A percentile compares a stretch with the other conserved stretches of the same genome.
Evolutionary conservation across 106 monocot genomes (phyloP).

Genomic region (Hemerocallis citrina): DNA sequence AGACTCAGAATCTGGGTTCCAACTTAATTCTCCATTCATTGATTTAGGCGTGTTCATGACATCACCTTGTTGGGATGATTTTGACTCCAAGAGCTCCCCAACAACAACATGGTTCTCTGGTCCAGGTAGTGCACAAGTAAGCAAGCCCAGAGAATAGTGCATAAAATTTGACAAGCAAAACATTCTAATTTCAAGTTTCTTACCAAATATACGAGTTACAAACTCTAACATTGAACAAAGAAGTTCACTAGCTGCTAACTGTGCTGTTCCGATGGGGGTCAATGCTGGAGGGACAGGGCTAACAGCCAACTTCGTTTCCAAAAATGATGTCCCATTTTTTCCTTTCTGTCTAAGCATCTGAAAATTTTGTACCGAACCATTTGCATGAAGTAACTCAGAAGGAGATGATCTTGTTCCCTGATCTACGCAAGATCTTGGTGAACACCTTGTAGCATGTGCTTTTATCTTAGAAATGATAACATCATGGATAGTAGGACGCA

Average conservation of each 20-base stretch:
- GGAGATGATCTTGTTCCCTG: conserved; percentile 21
- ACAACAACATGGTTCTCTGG: conserved; percentile 91
- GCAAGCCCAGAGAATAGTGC: conserved; percentile 4
- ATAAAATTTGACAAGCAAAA: background rate
- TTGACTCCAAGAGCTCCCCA: conserved; percentile 89
- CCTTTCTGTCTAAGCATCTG: conserved; percentile 45
- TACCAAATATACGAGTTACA: conserved; percentile 73
- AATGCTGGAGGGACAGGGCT: conserved; percentile 86
- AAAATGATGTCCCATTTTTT: conserved; percentile 47
- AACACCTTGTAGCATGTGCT: conserved; percentile 27
- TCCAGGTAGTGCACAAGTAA: conserved; percentile 12
- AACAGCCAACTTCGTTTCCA: conserved; percentile 39
- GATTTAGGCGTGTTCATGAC: conserved; percentile 46
- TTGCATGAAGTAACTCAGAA: conserved; percentile 35
- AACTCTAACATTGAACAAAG: conserved; percentile 58
- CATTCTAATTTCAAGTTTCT: conserved; percentile 15
- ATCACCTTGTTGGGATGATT: conserved; percentile 63
- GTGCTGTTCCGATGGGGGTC: conserved; percentile 73
- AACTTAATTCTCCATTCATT: conserved; percentile 50
- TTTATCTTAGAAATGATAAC: conserved; percentile 81
- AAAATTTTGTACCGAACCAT: conserved; percentile 42
- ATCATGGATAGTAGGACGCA: conserved; percentile 91
- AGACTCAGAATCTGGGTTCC: conserved; percentile 74
- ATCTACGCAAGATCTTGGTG: conserved; percentile 32
- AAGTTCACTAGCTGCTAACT: conserved; percentile 69